Base-by-base conservation (phyloP, 495 filamentous ascomycete species). In the Daldinia childiae region DNA sequence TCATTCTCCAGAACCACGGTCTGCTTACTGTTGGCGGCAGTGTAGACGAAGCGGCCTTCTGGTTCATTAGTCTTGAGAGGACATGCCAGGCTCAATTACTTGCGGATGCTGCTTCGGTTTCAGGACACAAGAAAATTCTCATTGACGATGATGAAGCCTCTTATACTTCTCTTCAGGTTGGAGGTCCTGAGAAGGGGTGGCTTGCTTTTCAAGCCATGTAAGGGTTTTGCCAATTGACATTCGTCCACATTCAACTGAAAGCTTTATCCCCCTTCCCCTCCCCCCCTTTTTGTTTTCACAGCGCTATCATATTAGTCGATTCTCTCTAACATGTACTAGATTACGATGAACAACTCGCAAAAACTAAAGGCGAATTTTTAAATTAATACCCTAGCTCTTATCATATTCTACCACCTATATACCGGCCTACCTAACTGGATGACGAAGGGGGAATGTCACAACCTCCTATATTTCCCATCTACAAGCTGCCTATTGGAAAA, bases 1-100 rank as follows among this genome's bases (percentile, higher is more conserved):
- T 84, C 8, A 90, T 92, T 50, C 75, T 92, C 12, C 88, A 90
- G 78, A 92, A 92, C 67, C 90, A 92, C 75, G 90, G 89, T 0
- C 79, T 91, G 26, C 74, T 91, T 14, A 91, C 90, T 17, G 87
- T 89, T 0, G 89, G 90, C 5, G 79, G 80, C 11, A 89, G 84
- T 9, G 87, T 92, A 14, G 90, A 91, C 64, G 89, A 89, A 68
- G 90, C 89, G 0, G 89, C 88, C 1, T 90, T 89, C 69, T 89
- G 90, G 80, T 91, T 90, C 69, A 81, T 88, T 21, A 88, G 86
- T 69, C 78, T 92, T 24, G 90, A 92, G 61, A 84, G 88, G 69
- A 87, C 87, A 26, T 92, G 89, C 66, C 88, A 90, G 50, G 86
- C 87, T 8, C 90, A 92, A 73, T 78, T 92, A 27, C 78, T 92